These are phyloP conservation scores for Aspergillus saccharolyticus DNA, from an alignment of 495 filamentous ascomycete genomes.

Conservation along the genomic window DNA sequence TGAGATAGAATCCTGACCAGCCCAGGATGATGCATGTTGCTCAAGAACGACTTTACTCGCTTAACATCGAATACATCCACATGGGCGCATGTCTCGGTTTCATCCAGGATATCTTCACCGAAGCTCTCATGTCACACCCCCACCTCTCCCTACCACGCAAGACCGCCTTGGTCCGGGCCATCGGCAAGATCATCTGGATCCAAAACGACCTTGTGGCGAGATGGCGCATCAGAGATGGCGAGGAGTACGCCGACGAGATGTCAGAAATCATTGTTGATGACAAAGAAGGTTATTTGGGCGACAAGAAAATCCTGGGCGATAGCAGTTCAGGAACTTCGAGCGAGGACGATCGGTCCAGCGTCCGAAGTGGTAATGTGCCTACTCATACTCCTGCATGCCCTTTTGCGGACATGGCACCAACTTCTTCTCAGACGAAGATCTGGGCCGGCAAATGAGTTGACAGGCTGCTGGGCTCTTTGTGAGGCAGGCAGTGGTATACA, in stretches of 20 bases:
- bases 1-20: constrained; percentile 4
- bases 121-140: constrained; percentile 68
- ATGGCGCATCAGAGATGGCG: constrained; percentile 68
- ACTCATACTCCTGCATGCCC: constrained; percentile 30
- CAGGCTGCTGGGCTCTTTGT: background rate
- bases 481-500: background rate
- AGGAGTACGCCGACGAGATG: constrained; percentile 60
- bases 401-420: constrained; percentile 30
- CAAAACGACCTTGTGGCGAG: constrained; percentile 77
- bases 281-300: constrained; percentile 57
- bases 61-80: constrained; percentile 75
- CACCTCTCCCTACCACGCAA: constrained; percentile 57
- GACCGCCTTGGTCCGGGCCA: constrained; percentile 61
- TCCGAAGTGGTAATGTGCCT: constrained; percentile 22
- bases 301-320: constrained; percentile 45
- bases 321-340: constrained; percentile 24
- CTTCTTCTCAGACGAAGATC: constrained; percentile 33
- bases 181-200: constrained; percentile 62
- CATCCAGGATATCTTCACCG: constrained; percentile 68
- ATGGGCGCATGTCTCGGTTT: constrained; percentile 62
- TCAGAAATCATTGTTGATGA: constrained; percentile 46
- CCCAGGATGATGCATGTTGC: constrained; percentile 64
- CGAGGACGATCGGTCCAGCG: constrained; percentile 34
- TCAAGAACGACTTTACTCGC: constrained; percentile 54
- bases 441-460: constrained; percentile 27